These are phyloP conservation scores for Hamamelis virginiana DNA, from an alignment of 164 flowering plant species.

Conservation along the genomic window DNA sequence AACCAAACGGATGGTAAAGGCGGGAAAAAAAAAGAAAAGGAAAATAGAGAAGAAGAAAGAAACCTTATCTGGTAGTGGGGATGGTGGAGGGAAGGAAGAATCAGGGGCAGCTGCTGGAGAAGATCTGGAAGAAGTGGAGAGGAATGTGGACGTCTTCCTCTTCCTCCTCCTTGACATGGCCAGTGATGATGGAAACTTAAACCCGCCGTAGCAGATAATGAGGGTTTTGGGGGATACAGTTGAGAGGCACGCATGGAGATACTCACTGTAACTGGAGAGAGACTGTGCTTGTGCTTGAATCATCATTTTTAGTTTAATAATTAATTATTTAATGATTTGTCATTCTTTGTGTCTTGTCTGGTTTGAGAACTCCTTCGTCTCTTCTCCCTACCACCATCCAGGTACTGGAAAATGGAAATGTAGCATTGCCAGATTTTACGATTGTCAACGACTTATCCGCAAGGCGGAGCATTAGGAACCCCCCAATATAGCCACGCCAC, in stretches of 20 bases:
- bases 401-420: no score
- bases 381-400: no score
- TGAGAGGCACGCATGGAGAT: not conserved
- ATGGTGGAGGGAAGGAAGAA: not conserved
- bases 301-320: not conserved
- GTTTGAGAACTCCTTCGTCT: no score
- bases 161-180: not conserved
- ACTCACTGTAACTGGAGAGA: not conserved
- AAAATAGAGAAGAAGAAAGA: not conserved
- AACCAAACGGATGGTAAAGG: no score
- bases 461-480: no score
- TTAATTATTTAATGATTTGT: no score
- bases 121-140: not conserved
- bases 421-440: no score
- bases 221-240: not conserved
- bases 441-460: no score
- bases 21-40: not conserved
- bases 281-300: not conserved
- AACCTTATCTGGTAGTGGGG: not conserved
- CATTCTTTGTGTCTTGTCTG: no score
- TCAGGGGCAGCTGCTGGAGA: not conserved
- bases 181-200: not conserved
- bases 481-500: no score
- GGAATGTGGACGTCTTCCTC: not conserved
- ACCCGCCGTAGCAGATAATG: not conserved